phyloP scores from a whole-genome alignment of 768 basidiomycete species.

The Crepidotus variabilis region DNA sequence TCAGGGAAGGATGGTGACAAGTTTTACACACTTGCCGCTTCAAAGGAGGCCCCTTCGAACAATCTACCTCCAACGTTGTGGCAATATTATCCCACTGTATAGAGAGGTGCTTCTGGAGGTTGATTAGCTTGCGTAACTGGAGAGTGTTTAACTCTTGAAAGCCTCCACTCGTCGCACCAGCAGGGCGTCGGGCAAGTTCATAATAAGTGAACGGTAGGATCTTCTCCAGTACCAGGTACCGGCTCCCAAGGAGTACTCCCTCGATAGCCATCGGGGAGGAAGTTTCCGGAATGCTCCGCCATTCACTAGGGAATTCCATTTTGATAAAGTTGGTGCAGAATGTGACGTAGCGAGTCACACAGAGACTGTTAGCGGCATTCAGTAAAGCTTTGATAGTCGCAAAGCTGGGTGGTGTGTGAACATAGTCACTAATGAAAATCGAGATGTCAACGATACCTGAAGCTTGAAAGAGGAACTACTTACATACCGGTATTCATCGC shows the following conservation, averaged over 20 bases:
- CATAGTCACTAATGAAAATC: constrained; percentile 13
- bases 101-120: constrained; percentile 10
- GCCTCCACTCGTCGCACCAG: not conserved
- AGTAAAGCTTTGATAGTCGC: not conserved
- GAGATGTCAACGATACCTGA: not conserved
- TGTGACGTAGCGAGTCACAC: no score
- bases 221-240: constrained; percentile 16
- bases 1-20: not conserved
- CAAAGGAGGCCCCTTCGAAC: not conserved
- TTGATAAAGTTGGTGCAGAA: no score
- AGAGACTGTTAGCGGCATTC: no score
- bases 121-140: constrained; percentile 6
- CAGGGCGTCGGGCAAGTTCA: constrained; percentile 22
- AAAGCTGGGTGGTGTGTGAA: constrained; percentile 20
- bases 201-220: constrained; percentile 36
- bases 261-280: constrained; percentile 25
- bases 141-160: constrained; percentile 2
- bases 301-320: no score
- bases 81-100: constrained; percentile 9
- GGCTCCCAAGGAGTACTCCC: constrained; percentile 20
- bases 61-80: not conserved
- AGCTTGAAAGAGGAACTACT: not conserved
- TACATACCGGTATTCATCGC: constrained; percentile 15
- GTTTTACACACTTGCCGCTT: not conserved
- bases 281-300: constrained; percentile 21